phyloP scores from a whole-genome alignment of 2,329 filamentous ascomycete species.

The Triangularia setosa region DNA sequence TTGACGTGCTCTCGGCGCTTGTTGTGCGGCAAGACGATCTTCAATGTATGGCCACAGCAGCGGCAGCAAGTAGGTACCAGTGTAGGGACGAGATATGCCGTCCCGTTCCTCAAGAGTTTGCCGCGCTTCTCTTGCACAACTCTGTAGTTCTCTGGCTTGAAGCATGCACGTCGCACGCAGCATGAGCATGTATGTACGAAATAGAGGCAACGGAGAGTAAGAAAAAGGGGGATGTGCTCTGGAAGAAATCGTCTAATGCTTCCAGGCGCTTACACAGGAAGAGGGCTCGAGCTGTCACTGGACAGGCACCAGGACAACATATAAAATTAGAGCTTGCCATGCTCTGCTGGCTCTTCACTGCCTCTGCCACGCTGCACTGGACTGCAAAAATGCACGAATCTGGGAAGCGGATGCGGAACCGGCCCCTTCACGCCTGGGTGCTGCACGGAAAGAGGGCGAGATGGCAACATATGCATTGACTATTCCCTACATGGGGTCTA shows the following conservation, averaged over 20 bases:
- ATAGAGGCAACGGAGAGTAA: conserved; percentile 12
- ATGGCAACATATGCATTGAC: conserved; percentile 26
- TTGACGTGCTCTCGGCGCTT: conserved; percentile 35
- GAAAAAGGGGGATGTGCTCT: conserved; percentile 32
- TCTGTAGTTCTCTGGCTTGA: conserved; percentile 9
- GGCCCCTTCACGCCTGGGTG: conserved; percentile 11
- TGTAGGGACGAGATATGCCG: conserved; percentile 7
- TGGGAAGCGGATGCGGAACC: conserved; percentile 20
- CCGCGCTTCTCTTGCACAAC: conserved; percentile 8
- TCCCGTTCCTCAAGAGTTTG: conserved; percentile 7
- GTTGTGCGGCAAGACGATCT: conserved; percentile 30
- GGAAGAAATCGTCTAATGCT: conserved; percentile 40
- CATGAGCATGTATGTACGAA: conserved; percentile 3
- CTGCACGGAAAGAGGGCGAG: conserved; percentile 23
- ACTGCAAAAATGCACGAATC: conserved; percentile 17
- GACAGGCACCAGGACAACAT: conserved; percentile 35
- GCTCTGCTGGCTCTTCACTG: conserved; percentile 6
- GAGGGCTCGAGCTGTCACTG: conserved; percentile 41
- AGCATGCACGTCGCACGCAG: conserved; percentile 15
- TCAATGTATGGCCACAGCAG: conserved; percentile 4
- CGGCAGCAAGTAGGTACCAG: conserved; percentile 9
- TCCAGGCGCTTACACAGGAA: conserved; percentile 40
- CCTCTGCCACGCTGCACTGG: conserved; percentile 14
- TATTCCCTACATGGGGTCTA: conserved; percentile 19
- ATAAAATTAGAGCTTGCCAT: conserved; percentile 43